Percentiles rank a stretch among this genome's conserved stretches.
phyloP scores from a whole-genome alignment of 2,329 filamentous ascomycete genomes.

The Epicoccum nigrum region DNA sequence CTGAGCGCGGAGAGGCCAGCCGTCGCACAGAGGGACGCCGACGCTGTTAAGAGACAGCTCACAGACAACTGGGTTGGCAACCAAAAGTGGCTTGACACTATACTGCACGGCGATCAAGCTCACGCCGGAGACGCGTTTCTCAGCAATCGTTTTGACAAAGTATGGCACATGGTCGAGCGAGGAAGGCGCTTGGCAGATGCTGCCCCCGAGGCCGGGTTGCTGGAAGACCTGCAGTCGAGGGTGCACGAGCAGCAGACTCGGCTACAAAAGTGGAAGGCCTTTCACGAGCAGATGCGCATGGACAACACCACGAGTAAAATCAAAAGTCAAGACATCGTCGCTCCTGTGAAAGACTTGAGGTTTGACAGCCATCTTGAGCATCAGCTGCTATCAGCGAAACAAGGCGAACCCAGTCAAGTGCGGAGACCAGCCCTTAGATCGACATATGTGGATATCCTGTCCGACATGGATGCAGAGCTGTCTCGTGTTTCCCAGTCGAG shows the following conservation, averaged over 20 bases:
- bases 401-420: constrained; percentile 4
- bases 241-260: constrained; percentile 71
- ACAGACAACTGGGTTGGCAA: constrained; percentile 80
- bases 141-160: constrained; percentile 68
- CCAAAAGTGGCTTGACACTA: constrained; percentile 72
- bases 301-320: constrained; percentile 11
- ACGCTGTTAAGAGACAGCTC: constrained; percentile 62
- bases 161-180: constrained; percentile 72
- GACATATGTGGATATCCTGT: constrained; percentile 35
- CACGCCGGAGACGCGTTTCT: constrained; percentile 68
- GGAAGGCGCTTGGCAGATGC: constrained; percentile 65
- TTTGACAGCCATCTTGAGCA: constrained; percentile 44
- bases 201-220: constrained; percentile 57
- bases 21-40: constrained; percentile 40
- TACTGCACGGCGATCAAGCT: constrained; percentile 70
- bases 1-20: constrained; percentile 34
- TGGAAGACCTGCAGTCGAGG: constrained; percentile 74
- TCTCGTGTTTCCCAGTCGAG: constrained; percentile 26
- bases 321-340: constrained; percentile 5
- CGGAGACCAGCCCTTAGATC: constrained; percentile 20
- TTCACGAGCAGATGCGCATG: constrained; percentile 55
- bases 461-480: constrained; percentile 40
- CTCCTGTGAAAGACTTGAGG: constrained; percentile 26
- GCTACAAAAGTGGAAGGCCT: constrained; percentile 75
- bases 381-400: constrained; percentile 30